Evolutionary conservation across 2,329 filamentous ascomycete species (phyloP).

Genomic region (Colletotrichum euphorbiae): DNA sequence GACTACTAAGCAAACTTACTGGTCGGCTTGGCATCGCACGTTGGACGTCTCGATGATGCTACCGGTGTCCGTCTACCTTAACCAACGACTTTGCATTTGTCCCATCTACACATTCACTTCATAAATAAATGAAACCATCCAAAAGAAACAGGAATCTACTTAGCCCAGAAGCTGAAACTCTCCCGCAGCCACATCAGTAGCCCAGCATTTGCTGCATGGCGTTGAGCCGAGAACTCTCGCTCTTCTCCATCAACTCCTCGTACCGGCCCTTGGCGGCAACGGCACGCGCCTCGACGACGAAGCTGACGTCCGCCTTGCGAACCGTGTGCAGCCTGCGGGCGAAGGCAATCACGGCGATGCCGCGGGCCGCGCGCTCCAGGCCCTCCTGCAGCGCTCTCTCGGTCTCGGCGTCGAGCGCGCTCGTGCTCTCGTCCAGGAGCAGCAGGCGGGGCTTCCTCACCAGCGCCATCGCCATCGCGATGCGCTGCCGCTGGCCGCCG

Average conservation of each 20-base stretch:
- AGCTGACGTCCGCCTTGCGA: conserved; percentile 56
- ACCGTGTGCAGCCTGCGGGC: conserved; percentile 59
- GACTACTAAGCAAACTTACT: neutral
- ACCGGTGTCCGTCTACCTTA: neutral
- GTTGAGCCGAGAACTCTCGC: conserved; percentile 65
- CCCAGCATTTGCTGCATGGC: conserved; percentile 62
- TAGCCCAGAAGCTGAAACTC: too few relatives aligned
- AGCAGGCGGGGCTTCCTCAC: conserved; percentile 72
- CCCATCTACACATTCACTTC: neutral
- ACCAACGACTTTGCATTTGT: neutral
- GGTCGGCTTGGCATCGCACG: neutral
- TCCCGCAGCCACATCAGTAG: conserved; percentile 22
- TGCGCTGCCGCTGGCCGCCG: conserved; percentile 76
- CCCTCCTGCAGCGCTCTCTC: conserved; percentile 69
- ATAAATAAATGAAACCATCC: neutral
- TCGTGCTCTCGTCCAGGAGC: conserved; percentile 78
- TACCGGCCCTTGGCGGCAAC: conserved; percentile 65
- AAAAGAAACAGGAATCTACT: neutral
- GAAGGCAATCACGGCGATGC: conserved; percentile 56
- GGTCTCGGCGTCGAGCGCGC: conserved; percentile 72
- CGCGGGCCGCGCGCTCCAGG: conserved; percentile 60
- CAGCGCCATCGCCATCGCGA: conserved; percentile 77
- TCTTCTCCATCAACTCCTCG: conserved; percentile 64
- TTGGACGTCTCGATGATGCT: neutral
- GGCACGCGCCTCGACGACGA: conserved; percentile 62